A percentile compares a stretch with the other conserved stretches of the same genome.
Conservation (phyloP, 371 early-diverging fungal species). For the Basidiobolus meristosporus region DNA sequence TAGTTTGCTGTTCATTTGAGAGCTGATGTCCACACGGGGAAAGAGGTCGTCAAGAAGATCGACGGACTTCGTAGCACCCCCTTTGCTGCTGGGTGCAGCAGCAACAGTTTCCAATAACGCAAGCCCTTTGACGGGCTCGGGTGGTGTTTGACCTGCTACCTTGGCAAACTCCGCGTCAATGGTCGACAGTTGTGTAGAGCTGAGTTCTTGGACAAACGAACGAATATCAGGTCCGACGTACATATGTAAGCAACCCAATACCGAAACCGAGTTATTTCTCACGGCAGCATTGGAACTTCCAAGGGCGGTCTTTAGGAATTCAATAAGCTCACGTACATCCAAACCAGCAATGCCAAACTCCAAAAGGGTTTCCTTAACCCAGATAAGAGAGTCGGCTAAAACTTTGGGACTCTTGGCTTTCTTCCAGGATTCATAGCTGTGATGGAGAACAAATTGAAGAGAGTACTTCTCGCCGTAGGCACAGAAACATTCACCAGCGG, state of each 20-base stretch:
- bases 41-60: slow-evolving; percentile 67
- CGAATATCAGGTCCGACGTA: slow-evolving; percentile 57
- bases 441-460: slow-evolving; percentile 58
- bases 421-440: slow-evolving; percentile 51
- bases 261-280: slow-evolving; percentile 51
- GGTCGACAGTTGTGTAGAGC: slow-evolving; percentile 48
- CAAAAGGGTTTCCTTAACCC: slow-evolving; percentile 58
- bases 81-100: slow-evolving; percentile 1
- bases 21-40: slow-evolving; percentile 64
- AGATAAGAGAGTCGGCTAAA: slow-evolving; percentile 60
- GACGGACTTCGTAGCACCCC: slow-evolving; percentile 8
- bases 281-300: slow-evolving; percentile 70
- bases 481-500: slow-evolving; percentile 56
- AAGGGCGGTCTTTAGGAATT: slow-evolving; percentile 55
- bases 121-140: slow-evolving; percentile 37
- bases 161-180: slow-evolving; percentile 87
- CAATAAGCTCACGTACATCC: slow-evolving; percentile 54
- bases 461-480: slow-evolving; percentile 51
- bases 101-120: not conserved
- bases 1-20: slow-evolving; percentile 18
- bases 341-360: slow-evolving; percentile 79
- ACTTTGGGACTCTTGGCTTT: slow-evolving; percentile 81
- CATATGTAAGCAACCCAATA: slow-evolving; percentile 60
- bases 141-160: slow-evolving; percentile 56
- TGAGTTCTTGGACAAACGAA: slow-evolving; percentile 72